These are phyloP conservation scores for Mortierella sp. DNA, from an alignment of 371 early-diverging fungal species.

Conservation along the genomic window DNA sequence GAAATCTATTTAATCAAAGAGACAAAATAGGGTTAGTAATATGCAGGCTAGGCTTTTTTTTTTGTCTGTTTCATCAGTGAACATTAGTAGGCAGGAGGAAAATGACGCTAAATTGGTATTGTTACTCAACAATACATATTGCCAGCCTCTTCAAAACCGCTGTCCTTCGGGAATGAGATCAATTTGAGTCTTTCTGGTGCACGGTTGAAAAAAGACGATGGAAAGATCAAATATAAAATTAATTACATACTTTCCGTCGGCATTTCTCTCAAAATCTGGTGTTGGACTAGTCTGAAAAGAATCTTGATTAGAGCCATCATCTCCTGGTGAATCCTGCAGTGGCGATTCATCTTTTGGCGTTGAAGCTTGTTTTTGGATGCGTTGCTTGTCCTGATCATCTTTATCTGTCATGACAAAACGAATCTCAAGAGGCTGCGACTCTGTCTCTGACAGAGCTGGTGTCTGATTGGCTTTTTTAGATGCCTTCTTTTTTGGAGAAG, in stretches of 20 bases:
- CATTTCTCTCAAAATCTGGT: slow-evolving; percentile 47
- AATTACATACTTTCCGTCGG: slow-evolving; percentile 52
- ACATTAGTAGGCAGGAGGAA: background rate
- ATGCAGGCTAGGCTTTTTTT: background rate
- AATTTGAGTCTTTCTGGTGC: slow-evolving; percentile 6
- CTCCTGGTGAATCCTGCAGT: slow-evolving; percentile 24
- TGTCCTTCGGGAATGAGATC: background rate
- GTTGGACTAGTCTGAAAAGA: slow-evolving; percentile 31
- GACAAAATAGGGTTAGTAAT: background rate
- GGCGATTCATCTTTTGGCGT: slow-evolving; percentile 11
- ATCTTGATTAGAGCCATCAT: slow-evolving; percentile 27
- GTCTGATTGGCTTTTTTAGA: slow-evolving; percentile 11
- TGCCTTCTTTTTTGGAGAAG: slow-evolving; percentile 13
- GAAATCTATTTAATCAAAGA: slow-evolving; percentile 24
- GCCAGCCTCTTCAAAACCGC: background rate
- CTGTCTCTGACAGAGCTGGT: slow-evolving; percentile 9
- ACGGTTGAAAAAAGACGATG: background rate
- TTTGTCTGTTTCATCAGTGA: background rate
- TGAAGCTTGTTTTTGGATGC: background rate
- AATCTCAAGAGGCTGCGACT: slow-evolving; percentile 33
- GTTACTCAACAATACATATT: background rate
- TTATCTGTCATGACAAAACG: slow-evolving; percentile 47
- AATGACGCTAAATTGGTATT: too few species aligned
- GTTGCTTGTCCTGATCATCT: slow-evolving; percentile 33
- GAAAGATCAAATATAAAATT: slow-evolving; percentile 8